Percentiles rank a stretch among this genome's conserved stretches.
Conservation (phyloP, 768 basidiomycete species). For the Mycena venus region DNA sequence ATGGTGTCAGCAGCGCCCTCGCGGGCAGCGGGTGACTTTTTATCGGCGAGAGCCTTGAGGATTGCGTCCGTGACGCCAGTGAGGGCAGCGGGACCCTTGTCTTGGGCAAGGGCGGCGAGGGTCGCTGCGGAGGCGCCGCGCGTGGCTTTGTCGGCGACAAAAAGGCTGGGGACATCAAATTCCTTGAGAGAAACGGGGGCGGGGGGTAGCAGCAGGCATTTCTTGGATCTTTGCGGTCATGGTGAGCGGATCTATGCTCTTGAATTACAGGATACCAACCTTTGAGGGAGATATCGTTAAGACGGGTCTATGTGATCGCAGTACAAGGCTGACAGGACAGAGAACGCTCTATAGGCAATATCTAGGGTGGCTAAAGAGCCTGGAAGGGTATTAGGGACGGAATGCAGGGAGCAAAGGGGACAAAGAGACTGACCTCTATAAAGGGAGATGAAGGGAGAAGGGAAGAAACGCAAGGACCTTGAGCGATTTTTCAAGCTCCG, state of each 20-base stretch:
- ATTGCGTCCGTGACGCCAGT: conserved; percentile 79
- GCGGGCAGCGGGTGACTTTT: conserved; percentile 93
- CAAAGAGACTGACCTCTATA: conserved; percentile 14
- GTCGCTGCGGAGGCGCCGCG: conserved; percentile 79
- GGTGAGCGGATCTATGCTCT: conserved; percentile 32
- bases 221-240: conserved; percentile 60
- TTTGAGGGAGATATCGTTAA: conserved; percentile 53
- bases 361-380: conserved; percentile 57
- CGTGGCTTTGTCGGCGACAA: conserved; percentile 86
- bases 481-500: conserved; percentile 18
- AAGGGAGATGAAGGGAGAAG: conserved; percentile 22
- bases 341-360: conserved; percentile 73
- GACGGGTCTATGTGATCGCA: conserved; percentile 57
- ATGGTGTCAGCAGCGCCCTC: conserved; percentile 89
- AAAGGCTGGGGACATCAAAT: conserved; percentile 82
- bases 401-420: too few species aligned
- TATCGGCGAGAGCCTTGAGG: conserved; percentile 91
- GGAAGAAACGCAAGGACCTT: conserved; percentile 23
- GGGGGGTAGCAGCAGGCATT: conserved; percentile 84
- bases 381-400: conserved; percentile 23
- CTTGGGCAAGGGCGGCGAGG: conserved; percentile 83
- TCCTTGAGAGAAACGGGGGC: conserved; percentile 66
- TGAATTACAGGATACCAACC: conserved; percentile 48
- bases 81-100: conserved; percentile 86
- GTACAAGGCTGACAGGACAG: conserved; percentile 69